Conservation (phyloP, 2,329 filamentous ascomycete species). For the Aspergillus phoenicis region DNA sequence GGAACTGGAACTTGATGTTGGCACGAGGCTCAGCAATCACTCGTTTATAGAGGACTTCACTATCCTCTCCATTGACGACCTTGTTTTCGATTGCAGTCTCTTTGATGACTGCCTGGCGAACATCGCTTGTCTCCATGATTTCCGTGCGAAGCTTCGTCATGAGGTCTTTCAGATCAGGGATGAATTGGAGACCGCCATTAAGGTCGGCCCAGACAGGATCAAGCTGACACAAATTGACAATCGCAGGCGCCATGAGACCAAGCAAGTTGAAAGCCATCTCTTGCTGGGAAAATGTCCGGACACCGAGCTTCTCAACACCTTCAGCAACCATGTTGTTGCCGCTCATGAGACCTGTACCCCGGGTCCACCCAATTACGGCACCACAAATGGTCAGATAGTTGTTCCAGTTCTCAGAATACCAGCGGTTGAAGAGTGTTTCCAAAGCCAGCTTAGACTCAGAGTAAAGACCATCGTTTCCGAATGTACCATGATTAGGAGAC, state of each 20-base stretch:
- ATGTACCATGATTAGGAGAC: constrained; percentile 97
- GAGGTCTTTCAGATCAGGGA: constrained; percentile 89
- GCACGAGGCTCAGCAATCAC: constrained; percentile 90
- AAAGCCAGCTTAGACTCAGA: constrained; percentile 96
- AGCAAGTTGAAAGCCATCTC: constrained; percentile 99
- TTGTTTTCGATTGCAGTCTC: constrained; percentile 97
- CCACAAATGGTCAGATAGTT: constrained; percentile 98
- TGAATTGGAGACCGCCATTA: constrained; percentile 96
- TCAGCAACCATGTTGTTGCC: constrained; percentile 98
- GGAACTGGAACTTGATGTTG: constrained; percentile 98
- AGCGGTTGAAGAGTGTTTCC: constrained; percentile 97
- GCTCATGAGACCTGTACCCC: constrained; percentile 95
- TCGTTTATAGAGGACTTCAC: constrained; percentile 91
- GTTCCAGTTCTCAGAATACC: constrained; percentile 96
- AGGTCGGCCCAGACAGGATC: constrained; percentile 97
- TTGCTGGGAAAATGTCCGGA: constrained; percentile 97
- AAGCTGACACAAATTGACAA: constrained; percentile 92
- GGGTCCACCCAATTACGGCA: constrained; percentile 98
- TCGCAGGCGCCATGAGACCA: constrained; percentile 88
- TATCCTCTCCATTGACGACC: constrained; percentile 90
- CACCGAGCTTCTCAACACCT: constrained; percentile 92
- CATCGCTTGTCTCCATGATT: constrained; percentile 91
- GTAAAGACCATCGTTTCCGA: constrained; percentile 96
- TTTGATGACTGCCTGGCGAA: constrained; percentile 90
- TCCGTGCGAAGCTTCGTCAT: constrained; percentile 94